Conservation (phyloP, 768 basidiomycete species). For the Kockovaella imperatae region DNA sequence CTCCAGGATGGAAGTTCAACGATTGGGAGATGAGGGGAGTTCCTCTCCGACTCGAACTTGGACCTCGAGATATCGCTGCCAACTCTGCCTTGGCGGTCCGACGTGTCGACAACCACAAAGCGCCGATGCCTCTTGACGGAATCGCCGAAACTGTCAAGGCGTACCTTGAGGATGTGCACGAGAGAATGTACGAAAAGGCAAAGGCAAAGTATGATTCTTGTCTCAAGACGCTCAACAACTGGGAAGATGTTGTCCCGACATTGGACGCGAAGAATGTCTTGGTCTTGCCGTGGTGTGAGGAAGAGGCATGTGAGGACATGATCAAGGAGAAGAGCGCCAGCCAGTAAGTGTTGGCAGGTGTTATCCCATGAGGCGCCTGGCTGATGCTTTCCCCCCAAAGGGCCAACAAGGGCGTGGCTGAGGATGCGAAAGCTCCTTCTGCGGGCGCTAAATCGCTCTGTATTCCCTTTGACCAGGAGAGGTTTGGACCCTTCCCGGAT, state of each 20-base stretch:
- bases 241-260: constrained; percentile 88
- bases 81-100: constrained; percentile 78
- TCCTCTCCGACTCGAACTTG: constrained; percentile 92
- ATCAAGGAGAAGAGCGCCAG: constrained; percentile 90
- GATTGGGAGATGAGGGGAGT: constrained; percentile 99
- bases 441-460: constrained; percentile 95
- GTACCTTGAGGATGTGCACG: constrained; percentile 78
- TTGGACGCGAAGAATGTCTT: constrained; percentile 80
- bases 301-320: constrained; percentile 85
- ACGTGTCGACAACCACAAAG: constrained; percentile 64
- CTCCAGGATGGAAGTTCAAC: constrained; percentile 98
- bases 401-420: constrained; percentile 65
- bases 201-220: constrained; percentile 63
- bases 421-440: constrained; percentile 88
- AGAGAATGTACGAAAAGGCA: constrained; percentile 76
- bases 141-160: constrained; percentile 52
- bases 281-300: constrained; percentile 94
- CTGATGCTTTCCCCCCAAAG: constrained; percentile 9
- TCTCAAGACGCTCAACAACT: constrained; percentile 65
- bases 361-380: not conserved
- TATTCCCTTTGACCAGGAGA: constrained; percentile 88
- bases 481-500: constrained; percentile 68
- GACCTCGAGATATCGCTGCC: constrained; percentile 73
- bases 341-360: constrained; percentile 53
- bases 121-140: constrained; percentile 52